These are phyloP conservation scores for Chrysophaeum taylorii DNA, from an alignment of 352 stramenopile species.

Conservation along the genomic window DNA sequence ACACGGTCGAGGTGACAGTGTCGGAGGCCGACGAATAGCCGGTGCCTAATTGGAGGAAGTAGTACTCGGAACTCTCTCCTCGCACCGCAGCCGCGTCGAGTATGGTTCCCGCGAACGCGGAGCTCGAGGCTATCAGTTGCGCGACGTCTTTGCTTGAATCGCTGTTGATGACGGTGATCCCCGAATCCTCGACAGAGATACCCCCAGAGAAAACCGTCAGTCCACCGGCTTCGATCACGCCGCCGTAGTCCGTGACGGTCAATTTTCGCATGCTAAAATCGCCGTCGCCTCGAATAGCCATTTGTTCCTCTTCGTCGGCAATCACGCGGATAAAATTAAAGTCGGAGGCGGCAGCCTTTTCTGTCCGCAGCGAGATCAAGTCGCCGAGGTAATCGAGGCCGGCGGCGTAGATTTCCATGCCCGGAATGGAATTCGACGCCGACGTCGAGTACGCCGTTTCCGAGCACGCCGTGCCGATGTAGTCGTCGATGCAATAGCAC, in stretches of 20 bases:
- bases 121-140: not conserved
- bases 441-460: constrained; percentile 53
- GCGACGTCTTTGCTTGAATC: not conserved
- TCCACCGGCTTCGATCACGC: not conserved
- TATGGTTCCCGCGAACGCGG: not conserved
- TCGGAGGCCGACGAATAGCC: no score
- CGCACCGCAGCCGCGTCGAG: not conserved
- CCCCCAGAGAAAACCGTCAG: no score
- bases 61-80: not conserved
- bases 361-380: constrained; percentile 51
- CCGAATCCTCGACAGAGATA: no score
- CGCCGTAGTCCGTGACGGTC: not conserved
- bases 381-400: constrained; percentile 45
- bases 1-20: not conserved
- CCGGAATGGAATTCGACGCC: constrained; percentile 42
- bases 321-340: constrained; percentile 51
- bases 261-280: not conserved
- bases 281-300: constrained; percentile 32
- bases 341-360: constrained; percentile 45
- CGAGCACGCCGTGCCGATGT: constrained; percentile 55
- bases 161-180: not conserved
- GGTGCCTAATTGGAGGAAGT: not conserved
- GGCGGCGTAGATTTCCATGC: constrained; percentile 53
- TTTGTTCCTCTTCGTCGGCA: constrained; percentile 28
- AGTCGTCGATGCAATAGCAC: constrained; percentile 60